Evolutionary conservation across 106 monocot genomes (phyloP).

Genomic region (Acorus gramineus): DNA sequence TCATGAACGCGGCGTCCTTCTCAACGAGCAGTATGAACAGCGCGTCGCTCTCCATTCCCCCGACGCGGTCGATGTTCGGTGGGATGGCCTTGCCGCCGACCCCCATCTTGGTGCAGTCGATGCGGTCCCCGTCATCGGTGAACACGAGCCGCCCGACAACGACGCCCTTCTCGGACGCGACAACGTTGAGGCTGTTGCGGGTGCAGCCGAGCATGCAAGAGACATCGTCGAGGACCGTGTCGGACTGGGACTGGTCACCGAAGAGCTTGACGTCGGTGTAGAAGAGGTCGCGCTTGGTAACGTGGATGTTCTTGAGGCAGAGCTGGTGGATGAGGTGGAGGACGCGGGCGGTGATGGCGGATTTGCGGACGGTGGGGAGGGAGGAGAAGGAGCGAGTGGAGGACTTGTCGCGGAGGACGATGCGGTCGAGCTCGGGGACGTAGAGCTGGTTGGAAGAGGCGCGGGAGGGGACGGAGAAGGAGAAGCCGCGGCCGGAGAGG

Average conservation of each 20-base stretch:
- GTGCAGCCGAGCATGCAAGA: slow-evolving; percentile 98
- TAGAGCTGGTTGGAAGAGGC: slow-evolving; percentile 78
- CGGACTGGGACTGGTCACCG: slow-evolving; percentile 85
- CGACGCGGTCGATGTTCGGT: slow-evolving; percentile 87
- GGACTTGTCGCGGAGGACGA: slow-evolving; percentile 64
- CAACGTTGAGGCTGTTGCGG: slow-evolving; percentile 81
- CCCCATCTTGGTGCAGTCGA: slow-evolving; percentile 96
- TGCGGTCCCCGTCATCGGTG: slow-evolving; percentile 82
- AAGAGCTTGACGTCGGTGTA: slow-evolving; percentile 99
- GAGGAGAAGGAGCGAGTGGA: slow-evolving; percentile 69
- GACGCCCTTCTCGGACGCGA: slow-evolving; percentile 97
- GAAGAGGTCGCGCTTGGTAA: slow-evolving; percentile 97
- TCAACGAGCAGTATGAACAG: slow-evolving; percentile 94
- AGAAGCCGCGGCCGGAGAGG: slow-evolving; percentile 64
- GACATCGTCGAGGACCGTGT: slow-evolving; percentile 91
- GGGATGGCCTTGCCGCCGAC: slow-evolving; percentile 98
- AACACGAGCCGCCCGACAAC: slow-evolving; percentile 86
- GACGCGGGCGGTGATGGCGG: slow-evolving; percentile 76
- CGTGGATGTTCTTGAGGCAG: slow-evolving; percentile 66
- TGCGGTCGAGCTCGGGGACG: slow-evolving; percentile 85
- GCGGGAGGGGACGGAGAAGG: slow-evolving; percentile 75
- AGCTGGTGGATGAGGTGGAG: slow-evolving; percentile 69
- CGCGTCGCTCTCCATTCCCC: slow-evolving; percentile 73
- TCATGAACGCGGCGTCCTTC: slow-evolving; percentile 98
- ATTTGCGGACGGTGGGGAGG: slow-evolving; percentile 84